phyloP scores from a whole-genome alignment of 148 eudicot species.

The Drosera capensis region DNA sequence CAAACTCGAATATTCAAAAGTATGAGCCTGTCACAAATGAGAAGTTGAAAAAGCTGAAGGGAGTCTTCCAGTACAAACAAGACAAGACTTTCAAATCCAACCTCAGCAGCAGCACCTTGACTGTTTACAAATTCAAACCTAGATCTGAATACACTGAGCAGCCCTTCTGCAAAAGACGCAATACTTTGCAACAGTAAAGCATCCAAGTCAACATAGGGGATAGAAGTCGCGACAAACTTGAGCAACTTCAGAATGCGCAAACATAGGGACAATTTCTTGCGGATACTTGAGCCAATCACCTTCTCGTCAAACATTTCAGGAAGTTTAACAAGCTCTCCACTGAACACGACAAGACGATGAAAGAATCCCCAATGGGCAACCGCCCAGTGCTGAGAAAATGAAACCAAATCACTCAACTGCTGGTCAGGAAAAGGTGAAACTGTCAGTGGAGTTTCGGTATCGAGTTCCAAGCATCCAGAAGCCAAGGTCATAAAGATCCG shows the following conservation, averaged over 20 bases:
- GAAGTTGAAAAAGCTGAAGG: slow-evolving; percentile 46
- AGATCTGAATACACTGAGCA: slow-evolving; percentile 51
- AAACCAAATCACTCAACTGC: slow-evolving; percentile 32
- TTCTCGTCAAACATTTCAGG: slow-evolving; percentile 47
- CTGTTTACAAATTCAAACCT: slow-evolving; percentile 47
- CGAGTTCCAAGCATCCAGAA: slow-evolving; percentile 46
- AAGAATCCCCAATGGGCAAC: slow-evolving; percentile 56
- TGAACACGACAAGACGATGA: slow-evolving; percentile 45
- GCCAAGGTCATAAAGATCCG: slow-evolving; percentile 49
- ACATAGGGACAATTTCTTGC: slow-evolving; percentile 43
- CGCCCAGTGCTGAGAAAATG: slow-evolving; percentile 71
- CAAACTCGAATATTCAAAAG: slow-evolving; percentile 61
- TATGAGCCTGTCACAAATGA: slow-evolving; percentile 35
- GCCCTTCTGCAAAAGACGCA: slow-evolving; percentile 43
- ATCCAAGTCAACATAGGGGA: slow-evolving; percentile 44
- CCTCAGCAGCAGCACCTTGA: slow-evolving; percentile 36
- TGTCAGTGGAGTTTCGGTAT: slow-evolving; percentile 13
- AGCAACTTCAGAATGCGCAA: slow-evolving; percentile 60
- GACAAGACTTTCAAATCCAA: slow-evolving; percentile 40
- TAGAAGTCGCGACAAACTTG: slow-evolving; percentile 34
- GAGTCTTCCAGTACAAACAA: slow-evolving; percentile 64
- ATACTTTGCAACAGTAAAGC: slow-evolving; percentile 35
- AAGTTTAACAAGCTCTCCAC: slow-evolving; percentile 36
- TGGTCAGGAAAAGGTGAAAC: slow-evolving; percentile 21
- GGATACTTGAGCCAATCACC: slow-evolving; percentile 18